Percentiles rank a stretch among this genome's conserved stretches.
phyloP scores from a whole-genome alignment of 1,284 basidiomycete genomes.

The Pseudozyma pruni region DNA sequence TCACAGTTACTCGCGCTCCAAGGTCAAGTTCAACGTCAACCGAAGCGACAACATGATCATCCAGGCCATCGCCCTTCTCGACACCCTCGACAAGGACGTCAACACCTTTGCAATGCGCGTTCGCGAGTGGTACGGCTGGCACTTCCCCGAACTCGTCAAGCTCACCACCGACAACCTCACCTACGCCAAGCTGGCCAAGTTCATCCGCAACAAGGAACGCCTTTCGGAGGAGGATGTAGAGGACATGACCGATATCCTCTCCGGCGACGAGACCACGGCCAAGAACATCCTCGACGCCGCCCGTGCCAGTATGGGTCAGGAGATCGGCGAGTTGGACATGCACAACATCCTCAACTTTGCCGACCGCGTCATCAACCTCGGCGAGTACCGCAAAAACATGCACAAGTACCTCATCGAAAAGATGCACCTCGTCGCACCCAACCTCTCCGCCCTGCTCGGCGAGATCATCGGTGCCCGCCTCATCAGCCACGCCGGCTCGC shows the following conservation, averaged over 20 bases:
- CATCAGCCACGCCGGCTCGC: slow-evolving; percentile 94
- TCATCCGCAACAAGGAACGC: slow-evolving; percentile 85
- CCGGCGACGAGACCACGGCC: slow-evolving; percentile 85
- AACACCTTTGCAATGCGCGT: slow-evolving; percentile 99
- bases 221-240: slow-evolving; percentile 77
- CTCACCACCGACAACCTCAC: slow-evolving; percentile 94
- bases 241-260: slow-evolving; percentile 83
- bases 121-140: slow-evolving; percentile 99
- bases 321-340: slow-evolving; percentile 92
- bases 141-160: slow-evolving; percentile 96
- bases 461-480: slow-evolving; percentile 95
- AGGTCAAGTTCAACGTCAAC: slow-evolving; percentile 98
- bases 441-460: slow-evolving; percentile 92
- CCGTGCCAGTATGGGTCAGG: slow-evolving; percentile 92
- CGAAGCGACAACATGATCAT: slow-evolving; percentile 99
- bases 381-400: slow-evolving; percentile 92
- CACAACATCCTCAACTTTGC: slow-evolving; percentile 96
- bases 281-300: slow-evolving; percentile 95
- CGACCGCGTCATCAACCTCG: slow-evolving; percentile 86
- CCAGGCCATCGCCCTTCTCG: slow-evolving; percentile 96
- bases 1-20: slow-evolving; percentile 96
- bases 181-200: slow-evolving; percentile 87
- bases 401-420: slow-evolving; percentile 91
- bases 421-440: slow-evolving; percentile 98
- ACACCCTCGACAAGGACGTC: slow-evolving; percentile 99